Percentiles rank a stretch among this genome's conserved stretches.
These are phyloP conservation scores for Irpex sp. DNA, from an alignment of 1,284 basidiomycete species.

Conservation along the genomic window DNA sequence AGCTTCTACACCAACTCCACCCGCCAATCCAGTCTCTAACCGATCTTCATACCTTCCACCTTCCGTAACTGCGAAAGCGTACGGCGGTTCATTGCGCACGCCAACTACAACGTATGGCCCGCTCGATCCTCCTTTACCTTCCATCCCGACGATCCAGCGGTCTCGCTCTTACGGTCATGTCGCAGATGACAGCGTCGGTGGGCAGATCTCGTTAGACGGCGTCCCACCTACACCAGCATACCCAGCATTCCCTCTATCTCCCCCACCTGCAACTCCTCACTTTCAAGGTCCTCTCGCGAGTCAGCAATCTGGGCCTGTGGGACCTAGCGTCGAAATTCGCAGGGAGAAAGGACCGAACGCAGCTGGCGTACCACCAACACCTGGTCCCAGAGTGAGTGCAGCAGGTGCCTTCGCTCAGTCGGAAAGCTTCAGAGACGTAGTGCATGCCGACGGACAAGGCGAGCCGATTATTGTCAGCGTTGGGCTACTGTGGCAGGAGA, in stretches of 20 bases:
- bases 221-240: slow-evolving; percentile 64
- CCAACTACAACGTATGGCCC: slow-evolving; percentile 45
- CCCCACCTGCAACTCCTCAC: slow-evolving; percentile 46
- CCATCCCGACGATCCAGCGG: slow-evolving; percentile 18
- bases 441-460: slow-evolving; percentile 31
- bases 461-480: slow-evolving; percentile 74
- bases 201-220: slow-evolving; percentile 18
- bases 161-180: slow-evolving; percentile 13
- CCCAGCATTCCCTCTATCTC: slow-evolving; percentile 55
- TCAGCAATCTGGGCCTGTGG: slow-evolving; percentile 36
- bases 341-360: slow-evolving; percentile 43
- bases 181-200: slow-evolving; percentile 20
- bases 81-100: slow-evolving; percentile 30
- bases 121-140: slow-evolving; percentile 26
- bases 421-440: slow-evolving; percentile 5
- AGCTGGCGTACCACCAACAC: slow-evolving; percentile 47
- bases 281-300: slow-evolving; percentile 52
- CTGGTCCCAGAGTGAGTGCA: slow-evolving; percentile 44
- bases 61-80: slow-evolving; percentile 35
- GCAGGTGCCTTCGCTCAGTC: slow-evolving; percentile 25
- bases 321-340: slow-evolving; percentile 61
- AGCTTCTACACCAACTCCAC: slow-evolving; percentile 10
- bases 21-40: slow-evolving; percentile 10
- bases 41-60: slow-evolving; percentile 33
- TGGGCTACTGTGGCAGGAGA: slow-evolving; percentile 44